Conservation (phyloP, 495 filamentous ascomycete genomes). For the Trichocladium uniseriatum region DNA sequence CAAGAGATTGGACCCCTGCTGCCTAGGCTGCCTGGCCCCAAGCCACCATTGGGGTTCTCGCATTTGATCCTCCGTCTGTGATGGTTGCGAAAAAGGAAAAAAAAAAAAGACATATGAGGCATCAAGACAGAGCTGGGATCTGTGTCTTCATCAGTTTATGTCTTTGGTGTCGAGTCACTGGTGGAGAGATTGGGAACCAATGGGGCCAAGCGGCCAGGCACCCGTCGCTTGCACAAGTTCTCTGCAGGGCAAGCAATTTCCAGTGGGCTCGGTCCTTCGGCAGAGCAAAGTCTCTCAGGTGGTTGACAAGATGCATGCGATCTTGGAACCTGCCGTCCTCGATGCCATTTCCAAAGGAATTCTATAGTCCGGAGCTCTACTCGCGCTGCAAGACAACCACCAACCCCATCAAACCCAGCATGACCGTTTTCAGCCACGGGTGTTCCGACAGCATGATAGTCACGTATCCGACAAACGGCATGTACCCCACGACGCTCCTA, state of each 20-base stretch:
- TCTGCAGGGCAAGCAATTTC: background rate
- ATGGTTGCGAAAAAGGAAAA: too few relatives aligned
- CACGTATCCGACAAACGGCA: constrained; percentile 93
- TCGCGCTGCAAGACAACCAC: constrained; percentile 91
- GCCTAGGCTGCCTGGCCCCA: too few relatives aligned
- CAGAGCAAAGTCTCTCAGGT: too few relatives aligned
- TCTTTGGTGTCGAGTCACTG: background rate
- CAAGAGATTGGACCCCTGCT: constrained; percentile 1
- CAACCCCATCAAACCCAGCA: constrained; percentile 90
- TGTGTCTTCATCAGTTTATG: too few relatives aligned
- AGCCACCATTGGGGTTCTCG: too few relatives aligned
- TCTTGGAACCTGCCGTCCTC: background rate
- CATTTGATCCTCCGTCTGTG: too few relatives aligned
- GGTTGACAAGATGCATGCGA: background rate
- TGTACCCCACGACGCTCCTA: constrained; percentile 76
- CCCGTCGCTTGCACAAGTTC: constrained; percentile 5
- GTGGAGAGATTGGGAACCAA: background rate
- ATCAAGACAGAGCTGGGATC: background rate
- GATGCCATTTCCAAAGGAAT: too few relatives aligned
- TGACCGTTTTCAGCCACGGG: constrained; percentile 91
- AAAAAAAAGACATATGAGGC: too few relatives aligned
- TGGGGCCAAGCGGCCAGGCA: too few relatives aligned
- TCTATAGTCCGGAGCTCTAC: constrained; percentile 24
- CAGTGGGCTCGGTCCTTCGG: too few relatives aligned
- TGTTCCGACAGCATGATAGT: constrained; percentile 95